Conservation (phyloP, 176 grass and related monocot genomes). For the Metroxylon sagu region DNA sequence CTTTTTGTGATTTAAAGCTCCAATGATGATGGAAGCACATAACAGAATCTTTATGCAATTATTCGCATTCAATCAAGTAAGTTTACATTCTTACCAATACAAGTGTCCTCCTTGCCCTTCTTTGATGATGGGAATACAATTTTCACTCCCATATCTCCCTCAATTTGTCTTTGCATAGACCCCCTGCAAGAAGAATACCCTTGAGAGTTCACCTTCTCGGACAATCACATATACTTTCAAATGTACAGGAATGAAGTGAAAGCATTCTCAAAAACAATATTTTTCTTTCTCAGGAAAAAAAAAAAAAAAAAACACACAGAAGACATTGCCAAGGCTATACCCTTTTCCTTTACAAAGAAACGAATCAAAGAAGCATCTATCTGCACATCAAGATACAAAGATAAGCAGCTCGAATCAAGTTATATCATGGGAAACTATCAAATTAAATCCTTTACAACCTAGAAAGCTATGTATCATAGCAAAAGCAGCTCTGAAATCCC, state of each 20-base stretch:
- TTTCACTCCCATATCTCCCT: constrained; percentile 62
- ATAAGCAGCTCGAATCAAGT: too few species aligned
- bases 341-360: constrained; percentile 77
- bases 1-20: too few species aligned
- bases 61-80: constrained; percentile 6
- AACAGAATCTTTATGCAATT: neutral
- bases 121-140: constrained; percentile 60
- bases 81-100: constrained; percentile 37
- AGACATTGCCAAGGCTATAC: constrained; percentile 32
- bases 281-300: neutral
- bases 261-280: too few species aligned
- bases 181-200: constrained; percentile 33
- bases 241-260: too few species aligned
- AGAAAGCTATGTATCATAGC: too few species aligned
- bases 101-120: constrained; percentile 34
- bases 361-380: constrained; percentile 51
- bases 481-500: too few species aligned
- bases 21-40: too few species aligned
- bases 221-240: too few species aligned
- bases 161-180: constrained; percentile 69
- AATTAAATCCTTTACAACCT: too few species aligned
- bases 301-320: too few species aligned
- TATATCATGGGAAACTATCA: neutral
- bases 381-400: constrained; percentile 22
- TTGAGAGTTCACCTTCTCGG: neutral